A percentile compares a stretch with the other conserved stretches of the same genome.
Evolutionary conservation across 2,329 filamentous ascomycete species (phyloP).

Genomic region (Cladosporium phlei): DNA sequence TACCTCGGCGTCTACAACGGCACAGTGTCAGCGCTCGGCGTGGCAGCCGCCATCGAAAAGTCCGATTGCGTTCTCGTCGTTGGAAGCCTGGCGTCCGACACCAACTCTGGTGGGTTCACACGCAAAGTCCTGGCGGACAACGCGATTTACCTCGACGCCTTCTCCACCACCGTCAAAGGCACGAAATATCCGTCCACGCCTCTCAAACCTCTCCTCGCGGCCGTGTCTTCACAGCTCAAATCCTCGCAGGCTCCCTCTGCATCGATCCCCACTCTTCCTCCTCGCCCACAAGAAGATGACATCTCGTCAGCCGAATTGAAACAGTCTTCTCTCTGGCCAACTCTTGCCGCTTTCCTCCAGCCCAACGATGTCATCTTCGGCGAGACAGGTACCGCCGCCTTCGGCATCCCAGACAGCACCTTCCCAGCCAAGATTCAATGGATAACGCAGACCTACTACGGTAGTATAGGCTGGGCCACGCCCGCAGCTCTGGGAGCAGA

Average conservation of each 20-base stretch:
- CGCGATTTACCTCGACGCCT: conserved; percentile 35
- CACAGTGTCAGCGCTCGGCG: conserved; percentile 33
- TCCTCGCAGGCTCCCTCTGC: conserved; percentile 21
- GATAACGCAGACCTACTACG: conserved; percentile 41
- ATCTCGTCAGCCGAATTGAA: conserved; percentile 35
- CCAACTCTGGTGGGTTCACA: conserved; percentile 41
- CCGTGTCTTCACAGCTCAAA: conserved; percentile 26
- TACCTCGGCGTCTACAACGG: conserved; percentile 42
- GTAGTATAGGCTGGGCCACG: conserved; percentile 40
- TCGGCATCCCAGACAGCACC: conserved; percentile 33
- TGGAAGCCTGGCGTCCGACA: conserved; percentile 39
- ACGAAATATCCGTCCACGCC: conserved; percentile 30
- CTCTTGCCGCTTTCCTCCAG: conserved; percentile 31
- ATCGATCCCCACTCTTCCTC: conserved; percentile 27
- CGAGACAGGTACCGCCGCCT: conserved; percentile 40
- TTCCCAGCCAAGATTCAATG: conserved; percentile 25
- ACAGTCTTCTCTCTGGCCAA: conserved; percentile 41
- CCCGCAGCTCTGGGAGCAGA: conserved; percentile 40
- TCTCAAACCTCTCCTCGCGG: conserved; percentile 35
- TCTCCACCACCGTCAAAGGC: conserved; percentile 33
- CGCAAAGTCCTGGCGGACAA: conserved; percentile 29
- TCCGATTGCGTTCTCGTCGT: conserved; percentile 37
- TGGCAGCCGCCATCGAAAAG: conserved; percentile 33
- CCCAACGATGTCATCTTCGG: conserved; percentile 37
- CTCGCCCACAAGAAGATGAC: conserved; percentile 29